Evolutionary conservation across 495 filamentous ascomycete genomes (phyloP).

Genomic region (Astrothelium macrocarpum): DNA sequence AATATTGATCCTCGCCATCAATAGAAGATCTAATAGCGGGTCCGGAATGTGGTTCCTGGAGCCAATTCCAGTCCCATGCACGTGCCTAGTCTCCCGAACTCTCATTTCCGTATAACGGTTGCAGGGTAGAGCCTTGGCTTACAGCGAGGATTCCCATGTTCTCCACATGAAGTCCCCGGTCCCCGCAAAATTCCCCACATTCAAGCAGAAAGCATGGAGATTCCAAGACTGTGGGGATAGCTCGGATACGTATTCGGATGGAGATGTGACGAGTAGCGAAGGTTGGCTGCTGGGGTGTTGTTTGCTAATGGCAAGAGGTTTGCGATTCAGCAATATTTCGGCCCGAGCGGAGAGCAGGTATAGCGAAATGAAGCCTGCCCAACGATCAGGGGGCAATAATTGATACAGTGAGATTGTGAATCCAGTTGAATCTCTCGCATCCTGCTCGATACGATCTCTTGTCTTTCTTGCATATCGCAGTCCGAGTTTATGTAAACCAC

Average conservation of each 20-base stretch:
- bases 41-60: not conserved
- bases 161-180: not conserved
- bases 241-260: constrained; percentile 15
- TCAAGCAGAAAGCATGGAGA: not conserved
- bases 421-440: too few relatives aligned
- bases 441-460: too few relatives aligned
- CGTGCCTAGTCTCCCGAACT: not conserved
- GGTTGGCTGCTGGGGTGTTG: not conserved
- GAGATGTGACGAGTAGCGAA: constrained; percentile 10
- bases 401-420: too few relatives aligned
- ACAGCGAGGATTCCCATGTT: not conserved
- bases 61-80: not conserved
- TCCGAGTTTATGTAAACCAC: too few relatives aligned
- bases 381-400: too few relatives aligned
- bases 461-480: too few relatives aligned
- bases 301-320: not conserved
- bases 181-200: not conserved
- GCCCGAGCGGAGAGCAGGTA: not conserved
- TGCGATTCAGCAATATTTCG: too few relatives aligned
- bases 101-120: too few relatives aligned
- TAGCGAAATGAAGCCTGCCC: too few relatives aligned
- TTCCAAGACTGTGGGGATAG: constrained; percentile 9
- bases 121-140: too few relatives aligned
- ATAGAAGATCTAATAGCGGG: not conserved
- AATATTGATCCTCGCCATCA: not conserved